These are phyloP conservation scores for Starmerella floricola DNA, from an alignment of 805 yeast species.

Conservation along the genomic window DNA sequence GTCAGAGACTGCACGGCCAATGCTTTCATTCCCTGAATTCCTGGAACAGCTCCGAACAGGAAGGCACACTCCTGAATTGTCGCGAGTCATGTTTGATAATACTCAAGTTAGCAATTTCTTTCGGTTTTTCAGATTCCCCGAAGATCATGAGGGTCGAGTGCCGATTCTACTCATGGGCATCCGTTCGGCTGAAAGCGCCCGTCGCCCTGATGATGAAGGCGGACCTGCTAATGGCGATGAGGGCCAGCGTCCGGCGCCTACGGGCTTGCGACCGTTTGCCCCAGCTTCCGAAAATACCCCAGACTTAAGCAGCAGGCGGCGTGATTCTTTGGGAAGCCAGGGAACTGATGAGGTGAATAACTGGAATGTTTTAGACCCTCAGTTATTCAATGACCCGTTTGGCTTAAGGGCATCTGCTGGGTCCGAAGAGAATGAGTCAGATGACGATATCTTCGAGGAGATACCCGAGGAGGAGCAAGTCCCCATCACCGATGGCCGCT, in stretches of 20 bases:
- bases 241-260: no score
- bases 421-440: no score
- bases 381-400: background rate
- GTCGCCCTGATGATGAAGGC: background rate
- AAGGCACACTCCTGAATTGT: slow-evolving; percentile 11
- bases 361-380: background rate
- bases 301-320: no score
- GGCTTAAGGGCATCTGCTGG: no score
- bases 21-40: slow-evolving; percentile 12
- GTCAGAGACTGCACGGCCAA: no score
- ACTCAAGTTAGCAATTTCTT: slow-evolving; percentile 12
- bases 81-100: slow-evolving; percentile 8
- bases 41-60: slow-evolving; percentile 15
- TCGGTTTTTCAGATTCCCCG: slow-evolving; percentile 22
- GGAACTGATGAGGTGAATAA: no score
- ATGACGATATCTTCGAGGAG: no score
- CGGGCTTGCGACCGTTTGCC: background rate
- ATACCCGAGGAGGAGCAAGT: no score
- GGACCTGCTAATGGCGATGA: background rate
- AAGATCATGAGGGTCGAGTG: slow-evolving; percentile 23
- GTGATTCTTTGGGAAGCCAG: no score
- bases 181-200: slow-evolving; percentile 29
- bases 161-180: slow-evolving; percentile 43
- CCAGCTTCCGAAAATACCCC: no score
- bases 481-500: no score